phyloP scores from a whole-genome alignment of 78 protist genomes.

The Acrasis kona region DNA sequence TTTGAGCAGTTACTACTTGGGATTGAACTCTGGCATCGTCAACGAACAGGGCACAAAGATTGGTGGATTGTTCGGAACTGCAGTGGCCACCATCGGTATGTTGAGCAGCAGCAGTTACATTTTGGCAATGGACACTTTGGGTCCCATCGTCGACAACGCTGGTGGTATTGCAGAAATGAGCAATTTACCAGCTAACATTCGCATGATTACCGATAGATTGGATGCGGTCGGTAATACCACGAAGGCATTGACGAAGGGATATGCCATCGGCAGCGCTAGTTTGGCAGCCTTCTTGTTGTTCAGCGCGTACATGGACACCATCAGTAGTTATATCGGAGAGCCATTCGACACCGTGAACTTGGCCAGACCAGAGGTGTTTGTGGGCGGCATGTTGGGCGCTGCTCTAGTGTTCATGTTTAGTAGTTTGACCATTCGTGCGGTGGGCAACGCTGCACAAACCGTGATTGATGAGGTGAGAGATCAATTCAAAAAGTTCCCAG shows the following conservation, averaged over 20 bases:
- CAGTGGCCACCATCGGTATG: constrained; percentile 68
- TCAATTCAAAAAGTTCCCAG: constrained; percentile 28
- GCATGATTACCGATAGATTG: constrained; percentile 29
- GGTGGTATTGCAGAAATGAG: constrained; percentile 76
- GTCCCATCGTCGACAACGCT: constrained; percentile 61
- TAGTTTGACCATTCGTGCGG: constrained; percentile 40
- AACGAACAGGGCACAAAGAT: no score
- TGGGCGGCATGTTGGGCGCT: constrained; percentile 32
- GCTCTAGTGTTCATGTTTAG: constrained; percentile 40
- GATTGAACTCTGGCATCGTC: constrained; percentile 23
- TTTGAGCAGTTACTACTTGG: constrained; percentile 31
- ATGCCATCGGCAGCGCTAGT: constrained; percentile 66
- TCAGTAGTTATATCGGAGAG: not conserved
- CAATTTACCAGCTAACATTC: constrained; percentile 21
- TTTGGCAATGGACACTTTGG: constrained; percentile 51
- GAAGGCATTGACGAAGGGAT: constrained; percentile 59
- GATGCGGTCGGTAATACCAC: constrained; percentile 75
- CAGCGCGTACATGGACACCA: constrained; percentile 21
- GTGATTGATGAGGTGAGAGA: constrained; percentile 38
- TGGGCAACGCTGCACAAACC: constrained; percentile 54
- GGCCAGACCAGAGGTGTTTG: not conserved
- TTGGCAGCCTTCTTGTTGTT: constrained; percentile 54
- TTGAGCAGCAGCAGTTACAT: constrained; percentile 39
- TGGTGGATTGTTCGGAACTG: constrained; percentile 44
- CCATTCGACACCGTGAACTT: no score